A percentile compares a stretch with the other conserved stretches of the same genome.
phyloP scores from a whole-genome alignment of 768 basidiomycete genomes.

The Mrakia frigida region DNA sequence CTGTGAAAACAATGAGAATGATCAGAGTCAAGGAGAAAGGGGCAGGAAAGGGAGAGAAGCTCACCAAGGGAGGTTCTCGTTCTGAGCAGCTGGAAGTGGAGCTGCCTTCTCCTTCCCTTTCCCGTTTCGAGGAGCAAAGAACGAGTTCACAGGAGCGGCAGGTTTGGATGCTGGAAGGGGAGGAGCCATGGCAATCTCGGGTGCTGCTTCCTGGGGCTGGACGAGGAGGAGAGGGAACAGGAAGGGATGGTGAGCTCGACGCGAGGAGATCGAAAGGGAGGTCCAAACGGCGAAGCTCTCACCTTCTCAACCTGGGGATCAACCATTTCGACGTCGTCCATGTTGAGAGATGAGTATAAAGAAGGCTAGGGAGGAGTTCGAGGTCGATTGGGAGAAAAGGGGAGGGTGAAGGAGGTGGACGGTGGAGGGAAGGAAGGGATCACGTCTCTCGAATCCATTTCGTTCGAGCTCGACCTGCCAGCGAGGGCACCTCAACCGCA shows the following conservation, averaged over 20 bases:
- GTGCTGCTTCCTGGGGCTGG: background rate
- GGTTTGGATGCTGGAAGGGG: background rate
- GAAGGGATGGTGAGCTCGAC: constrained; percentile 9
- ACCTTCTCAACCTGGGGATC: background rate
- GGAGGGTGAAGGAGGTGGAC: background rate
- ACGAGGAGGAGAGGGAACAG: too few relatives aligned
- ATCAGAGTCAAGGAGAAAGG: background rate
- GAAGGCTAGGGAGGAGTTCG: background rate
- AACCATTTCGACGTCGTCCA: constrained; percentile 6
- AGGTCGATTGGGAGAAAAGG: too few relatives aligned
- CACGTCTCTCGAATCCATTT: background rate
- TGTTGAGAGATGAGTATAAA: background rate
- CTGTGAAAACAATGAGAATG: constrained; percentile 46
- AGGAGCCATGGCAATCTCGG: background rate
- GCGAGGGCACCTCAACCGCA: background rate
- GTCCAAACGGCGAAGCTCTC: background rate
- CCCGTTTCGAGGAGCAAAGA: constrained; percentile 11
- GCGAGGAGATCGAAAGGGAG: background rate
- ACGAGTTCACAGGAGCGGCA: background rate
- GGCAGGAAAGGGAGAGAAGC: background rate
- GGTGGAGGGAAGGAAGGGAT: background rate
- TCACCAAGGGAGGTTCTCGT: constrained; percentile 22
- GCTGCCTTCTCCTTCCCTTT: constrained; percentile 13
- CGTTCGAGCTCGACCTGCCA: background rate
- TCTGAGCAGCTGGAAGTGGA: background rate